Percentiles rank a stretch among this genome's conserved stretches.
phyloP scores from a whole-genome alignment of 75 land plant genomes.

The Pinus taeda region DNA sequence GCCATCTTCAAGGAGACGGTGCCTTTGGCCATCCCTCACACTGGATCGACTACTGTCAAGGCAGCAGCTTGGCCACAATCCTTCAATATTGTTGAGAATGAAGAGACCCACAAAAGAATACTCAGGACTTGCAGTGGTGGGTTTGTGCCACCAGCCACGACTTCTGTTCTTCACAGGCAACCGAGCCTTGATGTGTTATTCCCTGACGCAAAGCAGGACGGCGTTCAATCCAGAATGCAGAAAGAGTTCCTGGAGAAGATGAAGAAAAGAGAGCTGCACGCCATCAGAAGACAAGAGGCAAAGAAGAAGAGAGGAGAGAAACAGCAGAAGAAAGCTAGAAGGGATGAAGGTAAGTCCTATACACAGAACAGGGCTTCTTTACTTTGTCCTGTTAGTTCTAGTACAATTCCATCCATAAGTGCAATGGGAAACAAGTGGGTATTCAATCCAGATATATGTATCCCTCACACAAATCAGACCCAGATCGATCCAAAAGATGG shows the following conservation, averaged over 20 bases:
- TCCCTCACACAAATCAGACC: neutral
- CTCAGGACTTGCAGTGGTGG: conserved; percentile 5
- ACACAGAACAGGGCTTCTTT: neutral
- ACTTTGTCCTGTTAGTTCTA: neutral
- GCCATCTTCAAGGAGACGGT: neutral
- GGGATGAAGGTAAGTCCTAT: conserved; percentile 11
- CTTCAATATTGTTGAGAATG: neutral
- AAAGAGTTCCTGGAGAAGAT: neutral
- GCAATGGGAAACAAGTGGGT: conserved; percentile 2
- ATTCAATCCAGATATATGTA: neutral
- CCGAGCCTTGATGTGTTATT: conserved; percentile 4
- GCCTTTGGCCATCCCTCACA: neutral
- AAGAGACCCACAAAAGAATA: neutral
- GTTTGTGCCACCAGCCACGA: neutral
- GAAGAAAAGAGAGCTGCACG: conserved; percentile 8
- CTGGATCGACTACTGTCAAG: neutral
- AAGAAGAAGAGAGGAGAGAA: conserved; percentile 11
- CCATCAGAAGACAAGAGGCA: conserved; percentile 8
- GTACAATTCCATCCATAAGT: neutral
- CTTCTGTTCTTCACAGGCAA: conserved; percentile 1
- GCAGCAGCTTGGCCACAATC: neutral
- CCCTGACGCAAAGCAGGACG: neutral
- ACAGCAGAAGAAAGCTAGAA: conserved; percentile 11
- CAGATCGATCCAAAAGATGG: neutral
- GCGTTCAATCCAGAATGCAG: neutral